Percentiles rank a stretch among this genome's conserved stretches.
Conservation (phyloP, 2,329 filamentous ascomycete genomes). For the Hypocrella siamensis region DNA sequence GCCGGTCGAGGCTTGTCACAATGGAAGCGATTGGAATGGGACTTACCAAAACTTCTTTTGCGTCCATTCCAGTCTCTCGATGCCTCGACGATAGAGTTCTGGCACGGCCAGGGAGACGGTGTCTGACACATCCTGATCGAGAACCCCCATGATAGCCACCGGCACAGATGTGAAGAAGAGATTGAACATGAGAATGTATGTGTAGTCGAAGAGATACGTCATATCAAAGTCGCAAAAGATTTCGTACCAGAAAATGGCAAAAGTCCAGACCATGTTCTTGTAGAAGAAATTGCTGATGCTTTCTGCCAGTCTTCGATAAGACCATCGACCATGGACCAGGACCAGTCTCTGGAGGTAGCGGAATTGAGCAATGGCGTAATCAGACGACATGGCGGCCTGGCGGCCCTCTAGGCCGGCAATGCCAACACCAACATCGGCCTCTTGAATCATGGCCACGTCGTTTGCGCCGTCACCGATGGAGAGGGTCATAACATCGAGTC, state of each 20-base stretch:
- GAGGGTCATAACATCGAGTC: slow-evolving; percentile 89
- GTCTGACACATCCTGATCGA: slow-evolving; percentile 94
- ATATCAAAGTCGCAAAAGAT: slow-evolving; percentile 93
- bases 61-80: slow-evolving; percentile 93
- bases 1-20: no score
- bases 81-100: slow-evolving; percentile 87
- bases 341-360: slow-evolving; percentile 72
- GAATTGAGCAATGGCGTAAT: slow-evolving; percentile 92
- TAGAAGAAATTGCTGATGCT: slow-evolving; percentile 99
- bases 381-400: slow-evolving; percentile 89
- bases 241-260: slow-evolving; percentile 93
- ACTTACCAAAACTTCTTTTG: slow-evolving; percentile 87
- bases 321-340: slow-evolving; percentile 86
- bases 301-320: slow-evolving; percentile 86
- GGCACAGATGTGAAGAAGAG: slow-evolving; percentile 91
- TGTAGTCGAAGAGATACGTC: slow-evolving; percentile 94
- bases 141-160: slow-evolving; percentile 86
- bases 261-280: slow-evolving; percentile 99
- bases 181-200: slow-evolving; percentile 94
- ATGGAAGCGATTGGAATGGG: no score
- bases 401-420: slow-evolving; percentile 87
- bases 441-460: slow-evolving; percentile 95
- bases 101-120: slow-evolving; percentile 87
- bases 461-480: slow-evolving; percentile 90
- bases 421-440: slow-evolving; percentile 90